Base-by-base conservation (phyloP, 768 basidiomycete genomes). In the Hortiboletus campestris region DNA sequence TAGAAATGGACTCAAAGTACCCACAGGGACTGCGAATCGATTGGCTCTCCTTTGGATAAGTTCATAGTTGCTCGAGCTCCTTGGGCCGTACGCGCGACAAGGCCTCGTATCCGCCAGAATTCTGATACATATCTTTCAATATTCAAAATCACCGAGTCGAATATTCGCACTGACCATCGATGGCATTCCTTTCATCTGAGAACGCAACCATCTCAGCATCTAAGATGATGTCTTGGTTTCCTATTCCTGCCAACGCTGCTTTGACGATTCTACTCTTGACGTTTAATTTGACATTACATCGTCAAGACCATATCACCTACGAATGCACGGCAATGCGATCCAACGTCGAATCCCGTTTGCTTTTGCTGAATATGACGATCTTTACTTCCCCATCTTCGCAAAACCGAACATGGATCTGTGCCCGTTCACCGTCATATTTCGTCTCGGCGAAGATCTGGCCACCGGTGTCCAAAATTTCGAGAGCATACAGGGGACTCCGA, bases 341-440 rank as follows among this genome's bases (percentile, higher is more conserved):
- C 49, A 72, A 51, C 0, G 94, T 96, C 29, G 89, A 93, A 63
- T 96, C 84, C 17, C 94, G 74, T 54, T 82, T 86, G 63, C 89
- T 93, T 72, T 98, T 96, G 75, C 91, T 94, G 67, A 88, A 94
- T 39, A 96, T 93, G 1, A 74, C 84, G 56, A 95, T 88, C 34
- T 73, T 74, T 6, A 78, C 70, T 6, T 68, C 60, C 0, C 63
- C 68, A 14, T 75, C 67, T 4, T 61, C 63, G 6, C 64, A 56
- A 2, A 86, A 65, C 64, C 86, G 77, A 22, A 94, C 81, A 65
- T 98, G 94, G 28, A 95, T 92, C 63, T 98, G 94, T 51, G 93
- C 87, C n/a, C 94, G 80, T 71, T 96, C 94, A 11, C 94, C 94
- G 55, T 96, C 94, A 68, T 95, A 95, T 70, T 98, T 98, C 0